These are phyloP conservation scores for Dictyostelium purpureum DNA, from an alignment of 78 protist species.

Conservation along the genomic window DNA sequence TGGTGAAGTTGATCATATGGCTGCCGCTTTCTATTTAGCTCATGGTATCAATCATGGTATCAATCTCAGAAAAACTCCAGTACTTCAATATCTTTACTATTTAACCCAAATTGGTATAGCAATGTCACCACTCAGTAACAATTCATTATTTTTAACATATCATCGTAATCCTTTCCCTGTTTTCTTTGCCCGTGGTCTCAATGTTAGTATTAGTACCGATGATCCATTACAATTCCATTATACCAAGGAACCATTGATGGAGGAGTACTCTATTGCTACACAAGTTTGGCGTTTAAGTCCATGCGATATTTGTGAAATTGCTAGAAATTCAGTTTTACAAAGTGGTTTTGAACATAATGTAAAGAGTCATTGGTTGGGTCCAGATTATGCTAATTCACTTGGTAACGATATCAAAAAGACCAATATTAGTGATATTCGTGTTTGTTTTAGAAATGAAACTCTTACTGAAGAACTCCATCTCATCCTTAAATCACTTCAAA, in stretches of 20 bases:
- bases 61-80: slow-evolving; percentile 90
- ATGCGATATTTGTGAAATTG: slow-evolving; percentile 97
- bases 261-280: slow-evolving; percentile 95
- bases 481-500: slow-evolving; percentile 37
- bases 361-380: slow-evolving; percentile 90
- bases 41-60: slow-evolving; percentile 97
- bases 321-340: slow-evolving; percentile 92
- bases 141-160: slow-evolving; percentile 93
- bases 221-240: slow-evolving; percentile 98
- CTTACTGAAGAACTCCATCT: slow-evolving; percentile 81
- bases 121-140: slow-evolving; percentile 97
- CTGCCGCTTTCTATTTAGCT: slow-evolving; percentile 87
- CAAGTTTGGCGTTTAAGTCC: slow-evolving; percentile 92
- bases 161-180: slow-evolving; percentile 94
- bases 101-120: slow-evolving; percentile 94
- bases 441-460: slow-evolving; percentile 89
- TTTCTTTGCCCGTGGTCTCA: slow-evolving; percentile 93
- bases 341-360: slow-evolving; percentile 90
- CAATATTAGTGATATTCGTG: slow-evolving; percentile 90
- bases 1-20: slow-evolving; percentile 91
- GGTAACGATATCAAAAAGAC: slow-evolving; percentile 77
- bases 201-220: slow-evolving; percentile 97
- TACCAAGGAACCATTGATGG: slow-evolving; percentile 98
- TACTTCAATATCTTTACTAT: slow-evolving; percentile 96
- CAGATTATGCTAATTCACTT: slow-evolving; percentile 37